phyloP scores from a whole-genome alignment of 768 basidiomycete species.

The Butyriboletus loyo region DNA sequence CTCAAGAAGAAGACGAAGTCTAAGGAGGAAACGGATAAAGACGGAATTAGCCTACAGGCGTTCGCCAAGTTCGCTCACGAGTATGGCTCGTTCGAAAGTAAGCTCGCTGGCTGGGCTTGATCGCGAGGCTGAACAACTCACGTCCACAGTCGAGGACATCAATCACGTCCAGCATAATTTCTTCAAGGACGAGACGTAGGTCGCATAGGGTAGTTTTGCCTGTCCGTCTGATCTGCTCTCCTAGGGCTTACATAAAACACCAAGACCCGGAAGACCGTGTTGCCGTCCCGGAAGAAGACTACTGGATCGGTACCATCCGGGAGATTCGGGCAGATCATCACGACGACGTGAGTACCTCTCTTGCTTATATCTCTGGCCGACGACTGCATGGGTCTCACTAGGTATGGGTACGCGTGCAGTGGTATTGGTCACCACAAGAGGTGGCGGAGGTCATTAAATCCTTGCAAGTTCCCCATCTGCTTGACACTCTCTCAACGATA shows the following conservation, averaged over 20 bases:
- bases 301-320: slow-evolving; percentile 51
- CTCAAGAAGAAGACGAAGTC: slow-evolving; percentile 24
- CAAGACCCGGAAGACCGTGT: not conserved
- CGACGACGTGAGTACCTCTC: slow-evolving; percentile 26
- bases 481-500: not conserved
- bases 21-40: not conserved
- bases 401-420: slow-evolving; percentile 54
- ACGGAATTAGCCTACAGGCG: slow-evolving; percentile 7
- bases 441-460: slow-evolving; percentile 41
- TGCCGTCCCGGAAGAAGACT: slow-evolving; percentile 33
- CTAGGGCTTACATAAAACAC: slow-evolving; percentile 35
- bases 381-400: slow-evolving; percentile 14
- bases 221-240: not conserved
- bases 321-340: slow-evolving; percentile 39
- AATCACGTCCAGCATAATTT: slow-evolving; percentile 25
- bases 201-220: not conserved
- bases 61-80: slow-evolving; percentile 8
- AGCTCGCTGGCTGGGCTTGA: not conserved
- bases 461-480: slow-evolving; percentile 39
- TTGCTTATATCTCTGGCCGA: not conserved
- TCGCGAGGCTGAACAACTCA: not conserved
- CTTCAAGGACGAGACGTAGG: slow-evolving; percentile 34
- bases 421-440: slow-evolving; percentile 55
- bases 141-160: slow-evolving; percentile 11
- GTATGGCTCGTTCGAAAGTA: slow-evolving; percentile 20